These are phyloP conservation scores for Eucalyptus albens DNA, from an alignment of 345 rosid genomes.

Conservation along the genomic window DNA sequence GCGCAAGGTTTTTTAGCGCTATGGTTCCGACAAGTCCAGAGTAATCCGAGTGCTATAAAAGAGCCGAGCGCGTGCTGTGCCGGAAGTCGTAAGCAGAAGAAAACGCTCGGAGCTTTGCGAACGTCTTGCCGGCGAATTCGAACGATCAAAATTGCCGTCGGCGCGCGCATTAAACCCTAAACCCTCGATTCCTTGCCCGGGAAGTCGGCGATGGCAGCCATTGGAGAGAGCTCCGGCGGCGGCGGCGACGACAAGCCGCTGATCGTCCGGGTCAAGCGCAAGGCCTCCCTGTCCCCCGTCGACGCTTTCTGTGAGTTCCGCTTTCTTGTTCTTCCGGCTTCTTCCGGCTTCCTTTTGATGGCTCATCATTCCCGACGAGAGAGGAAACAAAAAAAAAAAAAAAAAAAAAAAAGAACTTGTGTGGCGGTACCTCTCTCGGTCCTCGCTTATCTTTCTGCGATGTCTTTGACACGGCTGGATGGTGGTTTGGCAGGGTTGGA, in stretches of 20 bases:
- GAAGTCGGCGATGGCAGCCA: conserved; percentile 7
- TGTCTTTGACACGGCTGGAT: background rate
- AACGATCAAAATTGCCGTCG: background rate
- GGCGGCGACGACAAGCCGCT: conserved; percentile 32
- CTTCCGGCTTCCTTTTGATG: background rate
- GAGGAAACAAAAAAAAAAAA: too few relatives aligned
- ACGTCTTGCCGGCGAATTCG: background rate
- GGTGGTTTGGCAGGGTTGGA: conserved; percentile 44
- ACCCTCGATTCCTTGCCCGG: background rate
- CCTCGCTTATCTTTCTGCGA: background rate
- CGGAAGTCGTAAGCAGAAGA: background rate
- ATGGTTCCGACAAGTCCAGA: background rate
- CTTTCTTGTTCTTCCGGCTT: background rate
- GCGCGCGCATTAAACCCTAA: background rate
- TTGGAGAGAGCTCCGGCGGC: conserved; percentile 14
- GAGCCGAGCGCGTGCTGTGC: background rate
- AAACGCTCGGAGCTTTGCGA: background rate
- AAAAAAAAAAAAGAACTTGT: background rate
- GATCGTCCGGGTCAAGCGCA: conserved; percentile 59
- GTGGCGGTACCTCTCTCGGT: background rate
- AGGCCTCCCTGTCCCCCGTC: conserved; percentile 25
- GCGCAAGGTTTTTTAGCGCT: background rate
- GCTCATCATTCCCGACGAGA: background rate
- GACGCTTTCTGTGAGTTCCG: conserved; percentile 54
- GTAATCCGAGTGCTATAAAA: background rate